Conservation (phyloP, 1,284 basidiomycete genomes). For the Cutaneotrichosporon sp. region DNA sequence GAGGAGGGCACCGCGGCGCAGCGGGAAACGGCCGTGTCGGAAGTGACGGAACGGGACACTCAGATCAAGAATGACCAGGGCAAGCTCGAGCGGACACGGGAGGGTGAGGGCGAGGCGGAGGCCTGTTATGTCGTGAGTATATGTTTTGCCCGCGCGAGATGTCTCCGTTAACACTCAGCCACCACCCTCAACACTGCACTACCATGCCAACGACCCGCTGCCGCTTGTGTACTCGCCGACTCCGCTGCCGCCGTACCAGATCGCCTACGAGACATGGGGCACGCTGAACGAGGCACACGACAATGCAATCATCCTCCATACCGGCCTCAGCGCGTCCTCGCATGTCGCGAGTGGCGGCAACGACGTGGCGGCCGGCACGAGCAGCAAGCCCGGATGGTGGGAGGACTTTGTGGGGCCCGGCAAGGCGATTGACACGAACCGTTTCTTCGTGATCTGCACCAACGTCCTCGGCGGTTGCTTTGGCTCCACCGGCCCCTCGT, state of each 20-base stretch:
- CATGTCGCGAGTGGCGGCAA: constrained; percentile 80
- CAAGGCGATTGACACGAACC: constrained; percentile 85
- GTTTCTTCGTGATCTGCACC: constrained; percentile 91
- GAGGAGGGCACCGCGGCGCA: constrained; percentile 6
- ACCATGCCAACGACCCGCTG: constrained; percentile 61
- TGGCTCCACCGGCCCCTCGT: constrained; percentile 89
- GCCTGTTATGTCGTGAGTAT: constrained; percentile 48
- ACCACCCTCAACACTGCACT: constrained; percentile 50
- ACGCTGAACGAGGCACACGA: constrained; percentile 68
- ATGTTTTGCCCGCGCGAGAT: too few species aligned
- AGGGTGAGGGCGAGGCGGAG: constrained; percentile 40
- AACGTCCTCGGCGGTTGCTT: constrained; percentile 98
- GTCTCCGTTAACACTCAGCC: constrained; percentile 27
- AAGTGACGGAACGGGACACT: constrained; percentile 24
- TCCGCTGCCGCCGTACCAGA: constrained; percentile 59
- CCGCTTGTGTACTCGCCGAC: constrained; percentile 67
- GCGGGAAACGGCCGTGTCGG: constrained; percentile 12
- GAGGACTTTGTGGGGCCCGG: constrained; percentile 96
- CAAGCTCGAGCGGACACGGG: constrained; percentile 23
- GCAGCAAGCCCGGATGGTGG: constrained; percentile 76
- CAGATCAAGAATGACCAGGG: constrained; percentile 25
- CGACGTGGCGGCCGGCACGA: constrained; percentile 61
- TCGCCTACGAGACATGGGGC: constrained; percentile 99
- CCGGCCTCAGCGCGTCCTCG: constrained; percentile 89
- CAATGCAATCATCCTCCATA: constrained; percentile 96